Evolutionary conservation across 2,329 filamentous ascomycete genomes (phyloP).

Genomic region (Fusarium sp.): DNA sequence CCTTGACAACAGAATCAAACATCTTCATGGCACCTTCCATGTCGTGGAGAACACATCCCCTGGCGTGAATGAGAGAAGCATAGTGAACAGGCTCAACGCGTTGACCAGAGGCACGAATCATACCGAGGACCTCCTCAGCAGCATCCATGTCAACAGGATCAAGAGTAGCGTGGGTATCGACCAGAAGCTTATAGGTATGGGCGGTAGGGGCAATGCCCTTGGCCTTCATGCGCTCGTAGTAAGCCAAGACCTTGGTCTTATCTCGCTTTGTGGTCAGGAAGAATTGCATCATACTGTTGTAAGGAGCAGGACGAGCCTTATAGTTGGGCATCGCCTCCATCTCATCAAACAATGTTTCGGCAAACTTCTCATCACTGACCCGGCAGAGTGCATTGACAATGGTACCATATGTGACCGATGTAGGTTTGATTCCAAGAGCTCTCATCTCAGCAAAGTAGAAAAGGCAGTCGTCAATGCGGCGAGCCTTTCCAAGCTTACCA

Average conservation of each 20-base stretch:
- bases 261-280: slow-evolving; percentile 98
- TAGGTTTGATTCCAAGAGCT: slow-evolving; percentile 88
- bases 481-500: slow-evolving; percentile 96
- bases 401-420: slow-evolving; percentile 96
- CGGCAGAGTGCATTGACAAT: slow-evolving; percentile 98
- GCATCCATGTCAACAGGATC: slow-evolving; percentile 90
- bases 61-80: slow-evolving; percentile 93
- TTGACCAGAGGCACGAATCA: slow-evolving; percentile 78
- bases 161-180: slow-evolving; percentile 93
- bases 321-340: slow-evolving; percentile 99
- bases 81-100: slow-evolving; percentile 93
- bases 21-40: slow-evolving; percentile 82
- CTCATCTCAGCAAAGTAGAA: slow-evolving; percentile 99
- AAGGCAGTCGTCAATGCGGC: slow-evolving; percentile 96
- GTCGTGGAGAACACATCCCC: slow-evolving; percentile 93
- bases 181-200: slow-evolving; percentile 96
- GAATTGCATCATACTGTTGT: slow-evolving; percentile 99
- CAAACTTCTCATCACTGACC: slow-evolving; percentile 96
- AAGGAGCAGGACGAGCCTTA: slow-evolving; percentile 95
- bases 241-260: slow-evolving; percentile 89
- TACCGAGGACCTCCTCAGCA: slow-evolving; percentile 82
- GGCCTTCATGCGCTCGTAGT: slow-evolving; percentile 93
- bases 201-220: slow-evolving; percentile 90
- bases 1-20: slow-evolving; percentile 82
- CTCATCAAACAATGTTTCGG: slow-evolving; percentile 97